Evolutionary conservation across 805 yeast species (phyloP), one percentile per base, ranked within the genome.

Genomic region (Candida chilensis): DNA sequence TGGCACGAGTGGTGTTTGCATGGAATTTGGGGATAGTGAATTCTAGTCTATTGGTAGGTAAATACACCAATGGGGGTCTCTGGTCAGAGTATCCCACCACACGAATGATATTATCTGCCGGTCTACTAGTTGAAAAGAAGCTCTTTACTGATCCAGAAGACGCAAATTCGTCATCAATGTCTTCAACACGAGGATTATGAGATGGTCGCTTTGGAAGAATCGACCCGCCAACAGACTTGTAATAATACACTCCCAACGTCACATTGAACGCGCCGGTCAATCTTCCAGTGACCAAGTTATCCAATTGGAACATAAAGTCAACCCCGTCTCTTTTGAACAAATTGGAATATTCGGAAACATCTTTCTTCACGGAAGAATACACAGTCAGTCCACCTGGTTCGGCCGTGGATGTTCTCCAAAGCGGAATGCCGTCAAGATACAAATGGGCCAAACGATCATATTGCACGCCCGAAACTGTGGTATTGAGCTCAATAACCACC

Each of bases 321-420:
- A 61, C 41, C 3, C 60, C 57, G 10, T 58, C 40, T 4, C 40
- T 30, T 20, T 49, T 38, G 48, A 85, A 81, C 20, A 84, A 48
- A 0, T 57, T 38, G 5, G 63, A 42, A 45, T 71, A 83, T 11
- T 56, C 48, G 2, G 87, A 64, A 1, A 83, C 67, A 47, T 86
- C 95, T 46, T 81, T 84, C 18, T 66, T 57, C 32, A 67, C 54
- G 4, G 51, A 43, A 16, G 81, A 71, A 38, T 60, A 69, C 7
- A 69, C 67, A 54, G 66, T 42, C n/a, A n/a, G n/a, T 42, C 78
- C 52, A 33, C 69, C 68, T 1, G 95, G 95, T 52, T 85, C 95
- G 11, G 82, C 75, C 3, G 95, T 86, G 3, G 90, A 78, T 1
- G 85, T 76, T 52, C 95, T 70, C 94, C 95, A 85, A 24, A 85